Conservation (phyloP, 805 yeast species). For the Zygosaccharomyces siamensis region DNA sequence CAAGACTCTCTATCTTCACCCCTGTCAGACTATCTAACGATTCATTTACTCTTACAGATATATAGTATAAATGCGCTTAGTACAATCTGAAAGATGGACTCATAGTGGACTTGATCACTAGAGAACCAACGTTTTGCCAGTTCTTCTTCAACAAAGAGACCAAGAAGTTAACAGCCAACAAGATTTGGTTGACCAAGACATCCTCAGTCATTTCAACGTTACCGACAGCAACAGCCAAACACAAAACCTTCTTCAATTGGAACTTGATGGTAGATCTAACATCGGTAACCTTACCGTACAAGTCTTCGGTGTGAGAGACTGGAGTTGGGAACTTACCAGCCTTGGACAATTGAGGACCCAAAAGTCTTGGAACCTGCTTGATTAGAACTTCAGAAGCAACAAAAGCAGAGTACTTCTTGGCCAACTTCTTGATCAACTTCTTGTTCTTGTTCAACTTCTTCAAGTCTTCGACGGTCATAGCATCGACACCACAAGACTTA, state of each 20-base stretch:
- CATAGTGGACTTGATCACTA: conserved; percentile 98
- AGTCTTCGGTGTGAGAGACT: conserved; percentile 98
- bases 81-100: conserved; percentile 99
- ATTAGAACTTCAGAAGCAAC: conserved; percentile 98
- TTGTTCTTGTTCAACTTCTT: conserved; percentile 99
- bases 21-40: neutral
- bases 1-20: too few relatives aligned
- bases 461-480: conserved; percentile 99
- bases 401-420: conserved; percentile 99
- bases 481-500: conserved; percentile 97
- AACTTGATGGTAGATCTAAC: conserved; percentile 99
- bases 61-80: conserved; percentile 45
- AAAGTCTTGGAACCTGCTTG: conserved; percentile 99
- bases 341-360: conserved; percentile 99
- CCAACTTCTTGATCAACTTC: conserved; percentile 98
- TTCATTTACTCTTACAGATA: neutral
- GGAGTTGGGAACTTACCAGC: conserved; percentile 99
- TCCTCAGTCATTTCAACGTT: conserved; percentile 99
- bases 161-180: conserved; percentile 98
- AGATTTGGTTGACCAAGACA: conserved; percentile 90
- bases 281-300: conserved; percentile 91
- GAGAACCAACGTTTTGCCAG: conserved; percentile 99
- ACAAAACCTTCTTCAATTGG: conserved; percentile 99
- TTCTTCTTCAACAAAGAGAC: conserved; percentile 99
- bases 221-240: conserved; percentile 99